phyloP scores from a whole-genome alignment of 2,329 filamentous ascomycete genomes.

The Arthroderma uncinatum region DNA sequence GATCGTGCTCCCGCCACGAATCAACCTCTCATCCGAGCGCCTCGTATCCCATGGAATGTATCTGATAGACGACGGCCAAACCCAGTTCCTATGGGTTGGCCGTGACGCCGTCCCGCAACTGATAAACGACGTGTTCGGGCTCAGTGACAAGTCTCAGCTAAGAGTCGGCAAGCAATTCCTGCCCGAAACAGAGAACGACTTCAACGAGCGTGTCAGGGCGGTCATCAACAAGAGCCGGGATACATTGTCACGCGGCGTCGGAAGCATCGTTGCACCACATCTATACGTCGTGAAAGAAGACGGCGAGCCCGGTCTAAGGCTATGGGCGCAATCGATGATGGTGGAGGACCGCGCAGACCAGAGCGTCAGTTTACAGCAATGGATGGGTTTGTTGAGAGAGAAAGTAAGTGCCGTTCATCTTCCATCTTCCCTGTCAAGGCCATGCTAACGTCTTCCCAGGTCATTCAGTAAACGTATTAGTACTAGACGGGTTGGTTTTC shows the following conservation, averaged over 20 bases:
- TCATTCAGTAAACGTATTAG: slow-evolving; percentile 15
- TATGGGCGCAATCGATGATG: slow-evolving; percentile 93
- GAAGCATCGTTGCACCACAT: slow-evolving; percentile 84
- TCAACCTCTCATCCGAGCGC: slow-evolving; percentile 80
- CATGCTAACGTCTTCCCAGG: slow-evolving; percentile 13
- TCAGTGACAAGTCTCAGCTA: slow-evolving; percentile 69
- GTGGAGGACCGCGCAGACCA: slow-evolving; percentile 94
- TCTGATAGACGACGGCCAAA: slow-evolving; percentile 92
- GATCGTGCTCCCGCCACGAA: slow-evolving; percentile 70
- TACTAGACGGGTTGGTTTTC: slow-evolving; percentile 3
- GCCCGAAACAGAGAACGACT: slow-evolving; percentile 85
- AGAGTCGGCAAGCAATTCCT: slow-evolving; percentile 84
- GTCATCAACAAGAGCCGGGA: slow-evolving; percentile 89
- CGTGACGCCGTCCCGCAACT: slow-evolving; percentile 86
- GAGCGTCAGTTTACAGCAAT: slow-evolving; percentile 83
- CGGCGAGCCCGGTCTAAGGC: slow-evolving; percentile 83
- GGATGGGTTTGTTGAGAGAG: slow-evolving; percentile 82
- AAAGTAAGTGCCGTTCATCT: slow-evolving; percentile 54
- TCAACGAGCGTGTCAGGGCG: slow-evolving; percentile 84
- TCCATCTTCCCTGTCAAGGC: slow-evolving; percentile 11
- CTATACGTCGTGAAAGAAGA: slow-evolving; percentile 91
- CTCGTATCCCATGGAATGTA: slow-evolving; percentile 86
- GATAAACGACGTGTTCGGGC: slow-evolving; percentile 78
- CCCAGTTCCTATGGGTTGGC: slow-evolving; percentile 94
- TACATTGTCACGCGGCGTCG: slow-evolving; percentile 73